These are phyloP conservation scores for Sungouiella thailandica DNA, from an alignment of 805 yeast species.

Conservation along the genomic window DNA sequence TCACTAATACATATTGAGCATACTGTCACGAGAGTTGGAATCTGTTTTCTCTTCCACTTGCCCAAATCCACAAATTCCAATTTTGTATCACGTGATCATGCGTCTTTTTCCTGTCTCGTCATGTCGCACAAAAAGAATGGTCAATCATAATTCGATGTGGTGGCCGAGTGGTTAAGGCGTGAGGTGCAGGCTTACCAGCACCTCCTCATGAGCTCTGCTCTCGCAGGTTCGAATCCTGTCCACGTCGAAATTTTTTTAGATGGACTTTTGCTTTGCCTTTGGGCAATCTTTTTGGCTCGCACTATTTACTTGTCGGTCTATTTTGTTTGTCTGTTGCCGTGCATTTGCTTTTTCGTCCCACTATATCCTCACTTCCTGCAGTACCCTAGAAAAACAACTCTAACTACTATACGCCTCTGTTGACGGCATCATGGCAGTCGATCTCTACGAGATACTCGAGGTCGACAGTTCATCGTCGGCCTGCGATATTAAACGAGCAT, in stretches of 20 bases:
- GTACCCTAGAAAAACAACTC: neutral
- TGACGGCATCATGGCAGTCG: slow-evolving; percentile 9
- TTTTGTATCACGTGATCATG: neutral
- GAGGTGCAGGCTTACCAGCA: slow-evolving; percentile 20
- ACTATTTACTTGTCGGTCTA: neutral
- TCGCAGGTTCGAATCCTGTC: slow-evolving; percentile 25
- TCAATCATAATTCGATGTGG: slow-evolving; percentile 13
- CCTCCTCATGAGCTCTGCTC: slow-evolving; percentile 23
- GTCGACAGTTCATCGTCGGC: slow-evolving; percentile 60
- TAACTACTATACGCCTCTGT: too few species aligned
- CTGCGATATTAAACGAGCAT: slow-evolving; percentile 76
- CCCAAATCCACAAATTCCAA: too few species aligned
- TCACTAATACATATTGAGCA: too few species aligned
- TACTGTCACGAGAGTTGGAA: too few species aligned
- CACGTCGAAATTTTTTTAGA: slow-evolving; percentile 16
- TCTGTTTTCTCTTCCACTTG: too few species aligned
- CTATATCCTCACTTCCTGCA: neutral
- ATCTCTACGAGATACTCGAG: slow-evolving; percentile 65
- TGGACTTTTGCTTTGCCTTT: neutral
- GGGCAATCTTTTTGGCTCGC: neutral
- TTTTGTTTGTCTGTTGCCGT: neutral
- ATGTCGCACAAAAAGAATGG: neutral
- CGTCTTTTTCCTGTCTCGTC: neutral
- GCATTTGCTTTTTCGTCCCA: too few species aligned
- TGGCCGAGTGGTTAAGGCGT: slow-evolving; percentile 25